Evolutionary conservation across 768 basidiomycete genomes (phyloP).

Genomic region (Galerina sulciceps): DNA sequence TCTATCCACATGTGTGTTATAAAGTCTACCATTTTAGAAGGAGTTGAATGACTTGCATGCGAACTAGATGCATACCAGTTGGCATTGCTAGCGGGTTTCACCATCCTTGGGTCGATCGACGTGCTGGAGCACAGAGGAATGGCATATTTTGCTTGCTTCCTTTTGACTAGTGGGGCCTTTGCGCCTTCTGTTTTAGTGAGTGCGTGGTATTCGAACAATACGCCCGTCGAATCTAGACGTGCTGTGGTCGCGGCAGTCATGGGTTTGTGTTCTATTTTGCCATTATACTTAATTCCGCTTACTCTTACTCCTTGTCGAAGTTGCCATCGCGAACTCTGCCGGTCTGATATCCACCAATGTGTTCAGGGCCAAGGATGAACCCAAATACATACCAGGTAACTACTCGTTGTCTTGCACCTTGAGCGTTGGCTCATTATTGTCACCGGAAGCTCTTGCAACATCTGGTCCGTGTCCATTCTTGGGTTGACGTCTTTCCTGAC

Average conservation of each 20-base stretch:
- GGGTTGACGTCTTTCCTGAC: neutral
- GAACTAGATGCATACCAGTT: slow-evolving; percentile 43
- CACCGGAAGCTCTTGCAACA: slow-evolving; percentile 40
- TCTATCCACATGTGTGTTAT: slow-evolving; percentile 46
- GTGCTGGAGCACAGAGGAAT: slow-evolving; percentile 40
- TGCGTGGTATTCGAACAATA: slow-evolving; percentile 52
- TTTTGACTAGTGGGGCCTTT: slow-evolving; percentile 54
- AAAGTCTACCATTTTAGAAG: neutral
- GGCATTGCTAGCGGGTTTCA: slow-evolving; percentile 42
- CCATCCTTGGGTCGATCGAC: slow-evolving; percentile 50
- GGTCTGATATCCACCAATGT: slow-evolving; percentile 58
- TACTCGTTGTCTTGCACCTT: neutral
- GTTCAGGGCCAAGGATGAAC: slow-evolving; percentile 53
- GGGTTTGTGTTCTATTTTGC: slow-evolving; percentile 32
- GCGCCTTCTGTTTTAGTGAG: slow-evolving; percentile 51
- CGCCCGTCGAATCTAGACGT: slow-evolving; percentile 49
- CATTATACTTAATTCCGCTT: neutral
- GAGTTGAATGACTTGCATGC: slow-evolving; percentile 11
- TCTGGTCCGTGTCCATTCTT: slow-evolving; percentile 36
- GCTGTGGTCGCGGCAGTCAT: slow-evolving; percentile 56
- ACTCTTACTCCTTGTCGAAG: slow-evolving; percentile 23
- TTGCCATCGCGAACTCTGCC: slow-evolving; percentile 51
- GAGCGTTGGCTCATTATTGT: neutral
- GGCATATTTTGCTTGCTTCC: slow-evolving; percentile 60
- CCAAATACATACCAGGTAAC: slow-evolving; percentile 49